Base-by-base conservation (phyloP, 192 early-diverging fungal species). In the Backusella liffmaniae region DNA sequence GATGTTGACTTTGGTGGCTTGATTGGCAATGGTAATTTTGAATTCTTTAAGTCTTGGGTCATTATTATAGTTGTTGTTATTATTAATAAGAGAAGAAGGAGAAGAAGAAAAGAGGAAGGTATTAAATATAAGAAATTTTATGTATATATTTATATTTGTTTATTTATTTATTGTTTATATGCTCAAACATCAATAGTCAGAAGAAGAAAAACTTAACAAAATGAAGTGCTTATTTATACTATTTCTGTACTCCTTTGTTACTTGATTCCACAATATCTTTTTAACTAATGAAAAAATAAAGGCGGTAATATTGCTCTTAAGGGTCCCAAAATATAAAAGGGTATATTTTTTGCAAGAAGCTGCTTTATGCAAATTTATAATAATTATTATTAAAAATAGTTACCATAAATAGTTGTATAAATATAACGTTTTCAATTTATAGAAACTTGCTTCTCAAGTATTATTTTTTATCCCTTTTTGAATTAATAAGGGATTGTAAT, bases 121-220 rank as follows among this genome's bases (percentile, higher is more conserved):
- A 41, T 69, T 37, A 69, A 12, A 23, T 21, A 26, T 23, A 12
- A 21, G 7, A n/a, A 6, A 41, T 23, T 37, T 41, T 37, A 12
- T 37, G 5, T 35, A 67, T 35, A 34, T 67, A 12, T 69, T n/a
- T 41, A 69, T 69, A 41, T 41, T 26, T 68, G 36, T 68, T 18
- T 69, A 69, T 69, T 37, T 69, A 41, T 69, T 9, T 69, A 41
- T 37, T 69, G n/a, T 69, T 26, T 62, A 29, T 62, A 29, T 62
- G n/a, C 8, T 7, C 8, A 56, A 26, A 56, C 21, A 9, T 9
- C 21, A 56, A 39, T 56, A 56, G 2, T 12, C 10, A 62, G 12
- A 26, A 62, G 23, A 62, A 59, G 26, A 12, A 59, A 62, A 29
- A 62, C 21, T 5, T 10, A 62, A 59, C 53, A 59, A 26, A 26